Evolutionary conservation across 2,329 filamentous ascomycete species (phyloP).

Genomic region (Fusarium beomiforme): DNA sequence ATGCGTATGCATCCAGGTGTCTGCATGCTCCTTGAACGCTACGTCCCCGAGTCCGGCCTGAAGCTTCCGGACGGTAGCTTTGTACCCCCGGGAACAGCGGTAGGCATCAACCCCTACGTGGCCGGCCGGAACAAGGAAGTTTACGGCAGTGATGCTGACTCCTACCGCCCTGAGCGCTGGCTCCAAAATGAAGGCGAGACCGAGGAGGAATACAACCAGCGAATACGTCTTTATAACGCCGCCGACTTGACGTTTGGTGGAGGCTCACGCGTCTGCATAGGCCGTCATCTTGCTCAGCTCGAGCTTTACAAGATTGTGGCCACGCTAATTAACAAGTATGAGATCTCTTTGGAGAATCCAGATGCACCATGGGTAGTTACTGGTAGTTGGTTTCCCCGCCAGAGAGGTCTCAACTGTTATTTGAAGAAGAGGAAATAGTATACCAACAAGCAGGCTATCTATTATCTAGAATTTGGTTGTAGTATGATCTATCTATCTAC

Average conservation of each 20-base stretch:
- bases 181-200: conserved; percentile 41
- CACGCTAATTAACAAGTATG: conserved; percentile 57
- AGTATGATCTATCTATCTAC: no score
- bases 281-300: conserved; percentile 47
- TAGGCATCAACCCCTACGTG: conserved; percentile 56
- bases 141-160: conserved; percentile 58
- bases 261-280: conserved; percentile 50
- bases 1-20: conserved; percentile 59
- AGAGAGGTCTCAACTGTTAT: conserved; percentile 24
- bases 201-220: conserved; percentile 43
- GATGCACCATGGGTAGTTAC: conserved; percentile 21
- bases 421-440: conserved; percentile 15
- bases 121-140: conserved; percentile 51
- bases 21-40: conserved; percentile 56
- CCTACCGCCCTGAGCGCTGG: conserved; percentile 61
- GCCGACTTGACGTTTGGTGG: conserved; percentile 50
- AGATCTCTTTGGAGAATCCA: conserved; percentile 49
- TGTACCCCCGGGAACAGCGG: conserved; percentile 50
- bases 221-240: conserved; percentile 49
- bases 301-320: conserved; percentile 52
- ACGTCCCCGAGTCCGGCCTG: conserved; percentile 54
- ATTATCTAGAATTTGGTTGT: no score
- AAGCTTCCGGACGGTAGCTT: conserved; percentile 47
- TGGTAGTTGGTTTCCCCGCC: conserved; percentile 31
- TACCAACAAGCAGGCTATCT: neutral